Base-by-base conservation (phyloP, 306 rosid genomes). In the Quercus alba region DNA sequence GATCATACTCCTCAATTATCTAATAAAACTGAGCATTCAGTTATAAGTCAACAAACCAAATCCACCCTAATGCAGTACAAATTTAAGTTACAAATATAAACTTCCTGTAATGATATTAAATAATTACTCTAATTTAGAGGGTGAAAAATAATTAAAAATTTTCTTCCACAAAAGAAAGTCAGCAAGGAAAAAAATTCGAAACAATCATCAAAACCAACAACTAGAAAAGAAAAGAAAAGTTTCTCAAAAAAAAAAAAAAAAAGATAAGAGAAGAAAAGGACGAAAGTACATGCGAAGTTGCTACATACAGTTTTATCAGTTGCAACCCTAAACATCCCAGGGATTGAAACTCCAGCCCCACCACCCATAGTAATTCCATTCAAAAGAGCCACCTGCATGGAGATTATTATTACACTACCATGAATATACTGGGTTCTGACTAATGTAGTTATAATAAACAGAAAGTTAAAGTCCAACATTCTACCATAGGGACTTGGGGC, bases 351-450 rank as follows among this genome's bases (percentile, higher is more conserved):
- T 77, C 97, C 99, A 72, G 92, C 97, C 41, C 99, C 98, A 67
- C 99, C 99, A 81, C 99, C 98, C 99, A 95, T 91, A 75, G 97
- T 93, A 79, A 95, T 81, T 59, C 99, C 98, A 87, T 95, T 87
- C 70, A 95, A 84, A 84, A 93, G 89, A 66, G 99, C 94, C 79
- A 91, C 94, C 99, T 95, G 88, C 84, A 75, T 28, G 44, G 82
- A 68, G 56, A 66, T 82, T 28, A 80, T 56, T 55, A 77, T 74
- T 66, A 75, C 70, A 52, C n/a, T 13, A 21, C 12, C n/a, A 70
- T 23, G 19, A 70, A 11, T 49, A 70, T 23, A 70, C 7, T 11
- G 6, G 23, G 20, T 56, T 64, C 59, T 14, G 69, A 26, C 67
- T 33, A 55, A 14, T 55, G 28, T 33, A 35, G 72, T 63, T 68